Percentiles rank a stretch among this genome's conserved stretches.
Evolutionary conservation across 2,329 filamentous ascomycete species (phyloP).

Genomic region (Pyrenophora teres): DNA sequence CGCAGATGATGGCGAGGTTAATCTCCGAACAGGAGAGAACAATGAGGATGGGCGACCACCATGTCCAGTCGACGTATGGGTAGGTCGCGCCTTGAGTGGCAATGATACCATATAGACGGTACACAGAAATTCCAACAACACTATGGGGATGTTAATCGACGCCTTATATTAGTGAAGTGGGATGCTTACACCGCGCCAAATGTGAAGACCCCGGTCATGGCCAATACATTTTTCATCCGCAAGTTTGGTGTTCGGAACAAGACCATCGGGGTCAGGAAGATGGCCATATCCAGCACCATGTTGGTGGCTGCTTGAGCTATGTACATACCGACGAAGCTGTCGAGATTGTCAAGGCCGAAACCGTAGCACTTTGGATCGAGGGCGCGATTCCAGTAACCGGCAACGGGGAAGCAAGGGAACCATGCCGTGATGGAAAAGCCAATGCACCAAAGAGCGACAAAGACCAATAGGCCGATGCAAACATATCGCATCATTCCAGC

Average conservation of each 20-base stretch:
- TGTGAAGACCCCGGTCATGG: conserved; percentile 38
- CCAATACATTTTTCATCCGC: conserved; percentile 33
- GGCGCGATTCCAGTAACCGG: conserved; percentile 30
- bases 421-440: conserved; percentile 36
- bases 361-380: conserved; percentile 35
- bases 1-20: conserved; percentile 41
- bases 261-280: conserved; percentile 39
- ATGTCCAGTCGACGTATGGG: conserved; percentile 43
- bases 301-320: conserved; percentile 38
- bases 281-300: conserved; percentile 43
- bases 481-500: conserved; percentile 35
- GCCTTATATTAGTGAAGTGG: too few relatives aligned
- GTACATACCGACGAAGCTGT: conserved; percentile 32
- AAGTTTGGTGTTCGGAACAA: conserved; percentile 37
- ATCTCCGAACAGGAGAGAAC: conserved; percentile 41
- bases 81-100: conserved; percentile 32
- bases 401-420: conserved; percentile 40
- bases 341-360: conserved; percentile 26
- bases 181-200: conserved; percentile 40
- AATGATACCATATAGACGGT: conserved; percentile 39
- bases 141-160: conserved; percentile 22
- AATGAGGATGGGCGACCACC: conserved; percentile 32
- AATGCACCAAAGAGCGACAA: conserved; percentile 39
- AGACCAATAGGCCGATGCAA: conserved; percentile 28
- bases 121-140: conserved; percentile 37